Base-by-base conservation (phyloP, 2,329 filamentous ascomycete species). In the Alternaria hordeiaustralica region DNA sequence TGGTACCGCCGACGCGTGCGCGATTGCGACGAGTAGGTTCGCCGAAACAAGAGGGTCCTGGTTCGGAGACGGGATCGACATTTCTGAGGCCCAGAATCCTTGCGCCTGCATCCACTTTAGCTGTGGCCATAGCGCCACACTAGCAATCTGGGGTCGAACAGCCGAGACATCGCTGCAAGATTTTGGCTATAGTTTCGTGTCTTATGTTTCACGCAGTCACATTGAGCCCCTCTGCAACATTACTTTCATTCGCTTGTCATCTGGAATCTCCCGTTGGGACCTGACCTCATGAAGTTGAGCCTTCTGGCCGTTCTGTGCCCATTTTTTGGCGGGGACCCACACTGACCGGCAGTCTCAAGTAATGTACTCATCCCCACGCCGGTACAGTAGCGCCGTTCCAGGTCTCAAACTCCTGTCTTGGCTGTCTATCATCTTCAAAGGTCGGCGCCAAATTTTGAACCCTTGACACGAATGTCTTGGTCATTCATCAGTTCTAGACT, bases 31-130 rank as follows among this genome's bases (percentile, higher is more conserved):
- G 57, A 64, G 65, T 64, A 70, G 60, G 61, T 64, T 61, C 59
- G 70, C 70, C 64, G 64, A 70, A 63, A 64, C 66, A 59, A 59
- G 63, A 70, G 60, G 56, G 63, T 65, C 68, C 59, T 53, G 62
- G 57, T 21, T 53, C 54, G 51, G 33, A 55, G 46, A 51, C 66
- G 63, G 57, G 70, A 73, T 73, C 71, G 61, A 66, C 69, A 67
- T 43, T n/a, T 41, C 59, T 58, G 54, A 45, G 50, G 43, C 33
- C 47, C 49, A 36, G 43, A 30, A 43, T 53, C 58, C 61, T 54
- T 61, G 66, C 63, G 30, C 28, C 30, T 59, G 61, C 58, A 26
- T 28, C 36, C 53, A 49, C 50, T 51, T 62, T 66, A 61, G 55
- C 43, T 49, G 44, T 63, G 65, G 67, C 36, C 66, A 66, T 63